These are phyloP conservation scores for Mariannaea elegans DNA, from an alignment of 2,329 filamentous ascomycete genomes.

Conservation along the genomic window DNA sequence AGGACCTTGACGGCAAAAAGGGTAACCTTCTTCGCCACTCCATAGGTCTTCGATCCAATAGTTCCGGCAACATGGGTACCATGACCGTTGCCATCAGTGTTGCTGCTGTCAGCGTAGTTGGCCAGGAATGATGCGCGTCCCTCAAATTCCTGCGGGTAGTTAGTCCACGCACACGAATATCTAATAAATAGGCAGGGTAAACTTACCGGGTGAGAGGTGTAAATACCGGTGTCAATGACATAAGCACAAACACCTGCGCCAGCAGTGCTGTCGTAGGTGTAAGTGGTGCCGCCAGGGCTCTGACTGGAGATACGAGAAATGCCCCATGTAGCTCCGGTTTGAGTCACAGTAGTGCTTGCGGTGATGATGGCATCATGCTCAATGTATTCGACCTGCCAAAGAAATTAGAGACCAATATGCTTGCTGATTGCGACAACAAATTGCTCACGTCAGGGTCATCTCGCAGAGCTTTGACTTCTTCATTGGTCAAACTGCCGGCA, in stretches of 20 bases:
- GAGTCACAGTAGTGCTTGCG: constrained; percentile 32
- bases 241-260: constrained; percentile 55
- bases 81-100: constrained; percentile 50
- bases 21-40: constrained; percentile 54
- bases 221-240: constrained; percentile 58
- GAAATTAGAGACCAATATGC: background rate
- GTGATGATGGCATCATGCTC: constrained; percentile 50
- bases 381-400: constrained; percentile 47
- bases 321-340: constrained; percentile 52
- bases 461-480: constrained; percentile 38
- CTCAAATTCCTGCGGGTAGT: constrained; percentile 41
- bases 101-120: constrained; percentile 38
- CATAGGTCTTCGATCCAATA: constrained; percentile 45
- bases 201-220: constrained; percentile 48
- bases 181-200: background rate
- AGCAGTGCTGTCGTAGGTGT: constrained; percentile 51
- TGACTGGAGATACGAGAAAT: constrained; percentile 50
- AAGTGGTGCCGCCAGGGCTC: constrained; percentile 41
- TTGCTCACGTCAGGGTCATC: constrained; percentile 38
- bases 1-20: constrained; percentile 59
- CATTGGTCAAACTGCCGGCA: constrained; percentile 38
- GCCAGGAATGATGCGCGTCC: constrained; percentile 45
- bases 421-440: too few relatives aligned
- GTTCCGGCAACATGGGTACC: constrained; percentile 51
- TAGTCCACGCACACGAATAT: background rate